Base-by-base conservation (phyloP, 805 yeast genomes). In the Kuraishia floccosa region DNA sequence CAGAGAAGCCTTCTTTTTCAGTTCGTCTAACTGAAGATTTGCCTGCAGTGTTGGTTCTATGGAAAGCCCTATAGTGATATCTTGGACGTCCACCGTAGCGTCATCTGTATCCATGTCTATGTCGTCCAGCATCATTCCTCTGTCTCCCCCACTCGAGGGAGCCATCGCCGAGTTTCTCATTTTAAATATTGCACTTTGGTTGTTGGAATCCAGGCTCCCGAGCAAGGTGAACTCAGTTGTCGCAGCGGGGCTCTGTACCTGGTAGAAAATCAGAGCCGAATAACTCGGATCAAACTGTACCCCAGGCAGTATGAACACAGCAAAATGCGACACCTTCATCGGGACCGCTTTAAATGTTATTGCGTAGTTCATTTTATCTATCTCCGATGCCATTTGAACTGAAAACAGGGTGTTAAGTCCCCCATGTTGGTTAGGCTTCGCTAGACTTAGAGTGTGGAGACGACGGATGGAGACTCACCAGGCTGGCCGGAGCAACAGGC, bases 171-270 rank as follows among this genome's bases (percentile, higher is more conserved):
- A 50, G 38, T 62, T 64, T 47, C 76, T 83, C 35, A 89, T 68
- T 46, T 78, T 80, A 61, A 82, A 91, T 3, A 91, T 91, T 0
- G 96, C 95, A 35, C 94, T 82, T 23, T 93, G 97, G 49, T 89
- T 91, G 23, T 54, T 57, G 1, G 64, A 55, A 27, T 69, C 67
- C 17, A 80, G 46, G 9, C 75, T 75, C 3, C 89, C 89, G 34
- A 79, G 62, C 10, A 83, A 58, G 39, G 68, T 69, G 52, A 79
- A 82, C 19, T 78, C 56, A 46, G 56, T 25, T 50, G 67, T 16
- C 42, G 50, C 19, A n/a, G 62, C 65, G 30, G 64, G 56, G 7
- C 65, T 60, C 10, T 87, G 86, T 31, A 87, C 56, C 49, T 89
- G 95, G 54, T 85, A 89, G 52, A 80, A 91, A 2, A 91, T 83